A percentile compares a stretch with the other conserved stretches of the same genome.
phyloP scores from a whole-genome alignment of 2,329 filamentous ascomycete species.

The Colletotrichum neosansevieriae region DNA sequence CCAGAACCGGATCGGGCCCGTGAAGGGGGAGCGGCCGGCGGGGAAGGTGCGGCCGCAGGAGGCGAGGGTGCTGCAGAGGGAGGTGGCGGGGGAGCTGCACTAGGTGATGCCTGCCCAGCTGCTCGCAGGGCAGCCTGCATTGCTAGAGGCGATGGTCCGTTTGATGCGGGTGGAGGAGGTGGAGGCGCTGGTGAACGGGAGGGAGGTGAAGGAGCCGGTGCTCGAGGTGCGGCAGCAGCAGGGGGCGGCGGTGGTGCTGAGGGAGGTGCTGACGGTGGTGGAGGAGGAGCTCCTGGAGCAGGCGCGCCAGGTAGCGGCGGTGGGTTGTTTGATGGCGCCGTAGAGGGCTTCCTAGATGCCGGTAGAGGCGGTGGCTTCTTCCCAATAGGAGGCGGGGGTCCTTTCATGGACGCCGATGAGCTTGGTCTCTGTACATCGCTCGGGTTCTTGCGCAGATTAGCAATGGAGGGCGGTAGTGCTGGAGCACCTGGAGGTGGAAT shows the following conservation, averaged over 20 bases:
- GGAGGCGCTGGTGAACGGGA: constrained; percentile 51
- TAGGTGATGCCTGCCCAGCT: constrained; percentile 55
- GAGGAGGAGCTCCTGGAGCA: constrained; percentile 44
- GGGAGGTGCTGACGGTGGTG: constrained; percentile 55
- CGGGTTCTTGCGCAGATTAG: constrained; percentile 70
- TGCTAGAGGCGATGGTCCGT: constrained; percentile 53
- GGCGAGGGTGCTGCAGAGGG: constrained; percentile 55
- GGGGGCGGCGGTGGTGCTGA: constrained; percentile 56
- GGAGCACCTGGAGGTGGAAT: constrained; percentile 60
- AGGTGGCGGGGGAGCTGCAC: constrained; percentile 52
- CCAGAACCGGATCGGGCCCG: constrained; percentile 58
- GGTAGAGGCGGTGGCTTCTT: constrained; percentile 79
- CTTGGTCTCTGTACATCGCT: constrained; percentile 66
- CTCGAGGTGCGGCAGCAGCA: constrained; percentile 53
- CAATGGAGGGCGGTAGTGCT: constrained; percentile 65
- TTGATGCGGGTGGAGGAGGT: constrained; percentile 50
- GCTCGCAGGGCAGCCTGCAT: constrained; percentile 59
- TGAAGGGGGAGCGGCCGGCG: constrained; percentile 48
- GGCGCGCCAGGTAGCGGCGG: constrained; percentile 53
- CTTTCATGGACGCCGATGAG: constrained; percentile 72
- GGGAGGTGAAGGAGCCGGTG: constrained; percentile 52
- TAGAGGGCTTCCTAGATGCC: constrained; percentile 68
- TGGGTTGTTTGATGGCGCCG: constrained; percentile 49
- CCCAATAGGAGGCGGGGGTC: constrained; percentile 81
- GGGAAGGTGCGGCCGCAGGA: constrained; percentile 52